Evolutionary conservation across 2,329 filamentous ascomycete species (phyloP).

Genomic region (Phaeosphaeriaceae sp.): DNA sequence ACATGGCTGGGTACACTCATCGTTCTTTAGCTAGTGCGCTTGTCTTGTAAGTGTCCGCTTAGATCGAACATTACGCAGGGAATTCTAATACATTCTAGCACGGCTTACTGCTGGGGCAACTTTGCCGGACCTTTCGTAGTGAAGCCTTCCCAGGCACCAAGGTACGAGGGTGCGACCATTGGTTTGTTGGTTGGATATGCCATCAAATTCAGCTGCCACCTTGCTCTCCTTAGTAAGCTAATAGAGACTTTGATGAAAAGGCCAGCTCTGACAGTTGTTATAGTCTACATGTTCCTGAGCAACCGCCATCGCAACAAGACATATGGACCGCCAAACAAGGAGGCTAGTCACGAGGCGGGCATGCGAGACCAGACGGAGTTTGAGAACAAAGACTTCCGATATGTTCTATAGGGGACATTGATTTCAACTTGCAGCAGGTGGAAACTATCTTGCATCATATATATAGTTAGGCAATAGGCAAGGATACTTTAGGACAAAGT

Average conservation of each 20-base stretch:
- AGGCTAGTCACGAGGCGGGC: conserved; percentile 44
- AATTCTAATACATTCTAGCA: conserved; percentile 11
- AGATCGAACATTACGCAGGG: too few species aligned
- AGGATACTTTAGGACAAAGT: too few species aligned
- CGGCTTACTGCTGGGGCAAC: conserved; percentile 51
- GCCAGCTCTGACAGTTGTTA: conserved; percentile 28
- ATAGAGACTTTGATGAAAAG: background rate
- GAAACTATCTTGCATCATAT: too few species aligned
- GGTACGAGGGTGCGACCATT: conserved; percentile 42
- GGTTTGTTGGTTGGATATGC: conserved; percentile 18
- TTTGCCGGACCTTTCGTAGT: conserved; percentile 51
- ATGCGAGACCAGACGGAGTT: conserved; percentile 53
- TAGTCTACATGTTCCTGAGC: conserved; percentile 17
- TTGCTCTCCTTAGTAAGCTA: conserved; percentile 1
- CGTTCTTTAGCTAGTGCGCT: conserved; percentile 44
- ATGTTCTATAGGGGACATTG: conserved; percentile 33
- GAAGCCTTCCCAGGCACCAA: conserved; percentile 42
- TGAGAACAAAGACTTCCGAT: conserved; percentile 53
- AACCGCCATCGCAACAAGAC: background rate
- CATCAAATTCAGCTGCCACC: conserved; percentile 11
- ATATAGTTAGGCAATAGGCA: too few species aligned
- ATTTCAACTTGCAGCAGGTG: too few species aligned
- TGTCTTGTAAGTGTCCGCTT: conserved; percentile 33
- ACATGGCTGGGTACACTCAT: conserved; percentile 50
- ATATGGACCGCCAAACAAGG: conserved; percentile 28